These are phyloP conservation scores for Hura crepitans DNA, from an alignment of 441 rosid species.

Conservation along the genomic window DNA sequence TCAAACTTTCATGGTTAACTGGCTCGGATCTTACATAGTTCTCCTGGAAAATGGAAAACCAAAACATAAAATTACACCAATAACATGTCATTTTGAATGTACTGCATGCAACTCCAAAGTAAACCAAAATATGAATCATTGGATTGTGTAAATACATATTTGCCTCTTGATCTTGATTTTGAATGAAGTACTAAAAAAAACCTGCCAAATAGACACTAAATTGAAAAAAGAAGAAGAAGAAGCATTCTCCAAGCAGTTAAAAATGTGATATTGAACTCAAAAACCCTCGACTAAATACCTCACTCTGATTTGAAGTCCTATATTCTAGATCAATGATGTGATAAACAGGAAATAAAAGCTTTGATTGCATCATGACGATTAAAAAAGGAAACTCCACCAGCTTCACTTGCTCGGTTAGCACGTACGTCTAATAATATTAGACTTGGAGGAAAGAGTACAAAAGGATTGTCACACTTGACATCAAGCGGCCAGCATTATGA, in stretches of 20 bases:
- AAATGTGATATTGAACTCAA: background rate
- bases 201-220: background rate
- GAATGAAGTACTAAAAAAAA: background rate
- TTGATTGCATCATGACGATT: background rate
- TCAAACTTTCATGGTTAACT: constrained; percentile 40
- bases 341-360: background rate
- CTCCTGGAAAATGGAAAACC: constrained; percentile 39
- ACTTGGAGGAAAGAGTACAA: background rate
- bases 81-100: background rate
- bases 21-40: constrained; percentile 36
- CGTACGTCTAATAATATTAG: background rate
- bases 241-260: background rate
- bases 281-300: background rate
- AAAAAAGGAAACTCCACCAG: background rate
- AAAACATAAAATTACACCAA: constrained; percentile 3
- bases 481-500: constrained; percentile 8
- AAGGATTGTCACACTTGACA: background rate
- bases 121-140: background rate
- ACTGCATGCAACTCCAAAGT: background rate
- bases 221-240: too few species aligned
- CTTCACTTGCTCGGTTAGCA: background rate
- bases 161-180: background rate
- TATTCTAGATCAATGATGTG: background rate
- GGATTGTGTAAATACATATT: background rate
- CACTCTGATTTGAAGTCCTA: background rate